Conservation (phyloP, 495 filamentous ascomycete species). For the Tirmania nivea region DNA sequence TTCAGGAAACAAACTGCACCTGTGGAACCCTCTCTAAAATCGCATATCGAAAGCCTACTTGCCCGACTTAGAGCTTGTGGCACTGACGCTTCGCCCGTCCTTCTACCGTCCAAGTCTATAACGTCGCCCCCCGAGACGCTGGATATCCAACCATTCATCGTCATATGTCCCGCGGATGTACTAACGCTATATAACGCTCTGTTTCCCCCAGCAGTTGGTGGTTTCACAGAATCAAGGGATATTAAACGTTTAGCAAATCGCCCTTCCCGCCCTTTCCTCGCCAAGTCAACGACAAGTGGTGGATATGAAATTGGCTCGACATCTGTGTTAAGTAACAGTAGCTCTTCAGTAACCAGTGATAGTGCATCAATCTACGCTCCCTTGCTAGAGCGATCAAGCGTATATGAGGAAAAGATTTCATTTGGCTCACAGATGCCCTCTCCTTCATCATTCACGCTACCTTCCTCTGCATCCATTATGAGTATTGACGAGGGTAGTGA, state of each 20-base stretch:
- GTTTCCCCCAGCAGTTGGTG: conserved; percentile 27
- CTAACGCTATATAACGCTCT: conserved; percentile 47
- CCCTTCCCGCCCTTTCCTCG: conserved; percentile 13
- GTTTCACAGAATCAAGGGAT: conserved; percentile 14
- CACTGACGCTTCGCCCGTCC: conserved; percentile 32
- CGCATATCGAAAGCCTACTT: conserved; percentile 58
- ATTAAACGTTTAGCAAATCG: conserved; percentile 13
- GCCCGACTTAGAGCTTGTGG: conserved; percentile 36
- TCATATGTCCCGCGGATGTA: conserved; percentile 52
- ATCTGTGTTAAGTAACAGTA: conserved; percentile 44
- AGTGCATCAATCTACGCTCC: conserved; percentile 42
- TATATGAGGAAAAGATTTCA: conserved; percentile 18
- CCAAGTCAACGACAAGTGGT: conserved; percentile 14
- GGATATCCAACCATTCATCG: conserved; percentile 50
- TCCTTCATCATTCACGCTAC: conserved; percentile 11
- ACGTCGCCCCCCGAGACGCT: conserved; percentile 46
- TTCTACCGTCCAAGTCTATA: conserved; percentile 44
- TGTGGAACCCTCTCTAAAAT: conserved; percentile 42
- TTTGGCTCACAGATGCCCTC: conserved; percentile 16
- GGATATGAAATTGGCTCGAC: conserved; percentile 22
- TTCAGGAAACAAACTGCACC: conserved; percentile 37
- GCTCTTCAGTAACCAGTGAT: conserved; percentile 46
- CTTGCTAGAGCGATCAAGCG: conserved; percentile 28
- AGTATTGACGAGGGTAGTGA: neutral
- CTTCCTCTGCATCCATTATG: neutral